Conservation (phyloP, 2,329 filamentous ascomycete species). For the Chaetomium sp. region DNA sequence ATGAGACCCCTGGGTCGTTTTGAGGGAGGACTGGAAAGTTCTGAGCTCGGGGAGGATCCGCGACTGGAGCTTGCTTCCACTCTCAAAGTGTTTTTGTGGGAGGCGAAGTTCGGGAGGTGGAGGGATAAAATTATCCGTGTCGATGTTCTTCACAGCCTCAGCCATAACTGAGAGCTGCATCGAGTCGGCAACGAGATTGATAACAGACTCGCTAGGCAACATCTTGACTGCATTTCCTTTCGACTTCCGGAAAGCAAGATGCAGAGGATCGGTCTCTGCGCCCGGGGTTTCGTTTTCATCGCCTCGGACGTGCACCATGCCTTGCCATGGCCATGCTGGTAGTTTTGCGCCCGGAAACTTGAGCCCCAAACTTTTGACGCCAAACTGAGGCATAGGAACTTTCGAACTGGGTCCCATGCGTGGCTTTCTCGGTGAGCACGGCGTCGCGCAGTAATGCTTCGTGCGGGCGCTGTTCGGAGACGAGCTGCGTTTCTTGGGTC, state of each 20-base stretch:
- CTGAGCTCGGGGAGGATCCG: constrained; percentile 52
- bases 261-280: constrained; percentile 3
- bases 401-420: constrained; percentile 37
- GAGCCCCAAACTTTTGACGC: constrained; percentile 48
- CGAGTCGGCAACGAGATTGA: constrained; percentile 42
- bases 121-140: constrained; percentile 47
- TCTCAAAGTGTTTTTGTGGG: constrained; percentile 60
- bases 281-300: constrained; percentile 15
- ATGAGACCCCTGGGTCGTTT: background rate
- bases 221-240: constrained; percentile 53
- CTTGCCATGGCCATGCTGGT: constrained; percentile 71
- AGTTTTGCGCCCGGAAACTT: constrained; percentile 68
- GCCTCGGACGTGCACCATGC: constrained; percentile 65
- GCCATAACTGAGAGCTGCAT: constrained; percentile 45
- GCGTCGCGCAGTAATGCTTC: constrained; percentile 56
- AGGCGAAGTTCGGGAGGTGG: constrained; percentile 55
- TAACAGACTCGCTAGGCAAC: constrained; percentile 47
- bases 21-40: constrained; percentile 19
- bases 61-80: constrained; percentile 55
- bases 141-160: constrained; percentile 41
- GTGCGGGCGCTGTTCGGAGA: constrained; percentile 34
- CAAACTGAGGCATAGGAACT: constrained; percentile 46
- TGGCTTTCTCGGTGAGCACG: constrained; percentile 52
- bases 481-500: constrained; percentile 20
- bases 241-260: constrained; percentile 46